A percentile compares a stretch with the other conserved stretches of the same genome.
Conservation (phyloP, 176 grass and related monocot genomes). For the Phragmites australis region DNA sequence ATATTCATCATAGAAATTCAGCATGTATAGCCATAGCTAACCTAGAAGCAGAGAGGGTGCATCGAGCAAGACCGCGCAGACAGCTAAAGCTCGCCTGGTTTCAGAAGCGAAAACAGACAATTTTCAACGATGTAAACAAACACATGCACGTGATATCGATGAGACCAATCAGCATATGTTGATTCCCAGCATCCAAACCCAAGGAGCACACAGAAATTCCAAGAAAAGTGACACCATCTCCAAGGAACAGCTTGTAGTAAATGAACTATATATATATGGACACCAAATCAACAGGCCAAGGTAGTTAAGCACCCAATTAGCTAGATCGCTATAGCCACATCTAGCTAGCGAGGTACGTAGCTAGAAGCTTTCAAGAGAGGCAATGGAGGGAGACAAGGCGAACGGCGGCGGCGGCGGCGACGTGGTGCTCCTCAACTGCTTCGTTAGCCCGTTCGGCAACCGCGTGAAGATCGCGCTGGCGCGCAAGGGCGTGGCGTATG, state of each 20-base stretch:
- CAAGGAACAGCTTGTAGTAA: not conserved
- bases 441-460: conserved; percentile 69
- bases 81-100: too few species aligned
- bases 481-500: conserved; percentile 73
- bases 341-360: not conserved
- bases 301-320: not conserved
- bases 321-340: not conserved
- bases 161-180: not conserved
- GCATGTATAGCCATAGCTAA: too few species aligned
- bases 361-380: conserved; percentile 22
- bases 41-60: too few species aligned
- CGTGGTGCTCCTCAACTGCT: conserved; percentile 52
- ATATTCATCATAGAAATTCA: too few species aligned
- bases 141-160: not conserved
- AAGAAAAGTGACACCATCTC: not conserved
- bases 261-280: not conserved
- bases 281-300: not conserved
- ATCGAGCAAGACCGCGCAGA: too few species aligned
- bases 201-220: not conserved
- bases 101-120: not conserved
- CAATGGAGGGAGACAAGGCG: conserved; percentile 28
- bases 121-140: conserved; percentile 1
- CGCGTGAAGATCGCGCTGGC: conserved; percentile 52
- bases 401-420: not conserved
- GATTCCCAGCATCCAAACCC: not conserved